phyloP scores from a whole-genome alignment of 129 eudicot genomes.

The Calendula officinalis region DNA sequence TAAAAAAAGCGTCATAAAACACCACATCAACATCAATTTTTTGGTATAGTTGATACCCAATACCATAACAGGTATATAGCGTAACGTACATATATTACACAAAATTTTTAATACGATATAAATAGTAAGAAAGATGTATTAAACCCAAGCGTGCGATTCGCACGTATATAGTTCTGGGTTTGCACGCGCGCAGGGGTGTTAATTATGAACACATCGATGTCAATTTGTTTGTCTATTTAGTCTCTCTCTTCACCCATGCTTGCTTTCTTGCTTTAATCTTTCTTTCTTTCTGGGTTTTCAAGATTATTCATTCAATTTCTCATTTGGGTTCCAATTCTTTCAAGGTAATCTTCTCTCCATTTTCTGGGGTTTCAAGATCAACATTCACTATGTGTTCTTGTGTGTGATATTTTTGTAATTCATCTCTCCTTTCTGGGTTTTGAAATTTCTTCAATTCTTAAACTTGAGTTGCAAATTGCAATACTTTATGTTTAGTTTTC shows the following conservation, averaged over 20 bases:
- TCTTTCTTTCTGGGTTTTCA: conserved; percentile 10
- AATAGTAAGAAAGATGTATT: neutral
- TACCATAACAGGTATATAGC: too few species aligned
- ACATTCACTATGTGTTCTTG: neutral
- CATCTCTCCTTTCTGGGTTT: conserved; percentile 8
- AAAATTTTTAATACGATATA: neutral
- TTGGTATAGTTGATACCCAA: too few species aligned
- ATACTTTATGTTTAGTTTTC: conserved; percentile 10
- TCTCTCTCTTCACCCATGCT: conserved; percentile 38
- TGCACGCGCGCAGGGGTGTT: conserved; percentile 9
- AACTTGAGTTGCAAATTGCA: conserved; percentile 11
- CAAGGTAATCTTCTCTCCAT: conserved; percentile 11
- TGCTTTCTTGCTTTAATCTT: neutral
- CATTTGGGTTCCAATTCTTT: conserved; percentile 14
- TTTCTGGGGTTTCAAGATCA: conserved; percentile 9
- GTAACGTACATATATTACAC: too few species aligned
- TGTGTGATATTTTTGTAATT: neutral
- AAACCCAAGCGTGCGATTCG: conserved; percentile 36
- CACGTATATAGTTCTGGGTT: conserved; percentile 29
- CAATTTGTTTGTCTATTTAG: conserved; percentile 32
- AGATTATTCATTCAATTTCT: neutral
- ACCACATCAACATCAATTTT: too few species aligned
- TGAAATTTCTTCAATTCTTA: neutral
- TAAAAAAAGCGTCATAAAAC: too few species aligned
- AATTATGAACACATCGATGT: neutral